Percentiles rank a stretch among this genome's conserved stretches.
These are phyloP conservation scores for Hymenoscyphus salicellus DNA, from an alignment of 2,329 filamentous ascomycete species.

Conservation along the genomic window DNA sequence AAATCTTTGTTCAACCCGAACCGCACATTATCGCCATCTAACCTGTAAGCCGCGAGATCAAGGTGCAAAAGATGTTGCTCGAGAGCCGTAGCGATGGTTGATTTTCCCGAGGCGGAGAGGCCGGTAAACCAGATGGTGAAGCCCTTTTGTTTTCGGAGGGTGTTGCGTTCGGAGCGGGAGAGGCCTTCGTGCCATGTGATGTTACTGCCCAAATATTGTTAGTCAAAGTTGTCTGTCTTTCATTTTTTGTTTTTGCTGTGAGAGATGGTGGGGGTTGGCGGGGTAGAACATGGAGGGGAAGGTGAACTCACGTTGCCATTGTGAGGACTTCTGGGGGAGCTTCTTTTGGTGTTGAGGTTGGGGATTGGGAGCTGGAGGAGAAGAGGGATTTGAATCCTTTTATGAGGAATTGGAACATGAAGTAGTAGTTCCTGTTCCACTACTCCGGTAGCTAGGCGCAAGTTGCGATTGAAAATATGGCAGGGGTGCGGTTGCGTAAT, in stretches of 20 bases:
- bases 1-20: conserved; percentile 98
- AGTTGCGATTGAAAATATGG: conserved; percentile 1
- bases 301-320: conserved; percentile 20
- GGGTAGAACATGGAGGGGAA: conserved; percentile 20
- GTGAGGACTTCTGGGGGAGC: background rate
- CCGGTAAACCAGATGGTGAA: conserved; percentile 98
- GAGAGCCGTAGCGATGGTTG: conserved; percentile 91
- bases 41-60: conserved; percentile 78
- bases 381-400: conserved; percentile 3
- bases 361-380: background rate
- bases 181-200: conserved; percentile 84
- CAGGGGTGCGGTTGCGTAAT: conserved; percentile 7
- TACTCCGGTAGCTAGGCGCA: background rate
- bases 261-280: conserved; percentile 27
- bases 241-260: background rate
- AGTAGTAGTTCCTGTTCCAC: background rate
- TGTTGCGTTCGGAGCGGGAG: conserved; percentile 72
- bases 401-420: conserved; percentile 2
- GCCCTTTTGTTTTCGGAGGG: conserved; percentile 76
- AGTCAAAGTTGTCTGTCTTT: background rate
- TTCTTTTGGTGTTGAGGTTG: background rate
- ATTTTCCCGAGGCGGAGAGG: conserved; percentile 93
- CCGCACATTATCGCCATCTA: conserved; percentile 97
- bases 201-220: conserved; percentile 71
- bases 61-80: conserved; percentile 94